A percentile compares a stretch with the other conserved stretches of the same genome.
Conservation (phyloP, 179 eudicot species). For the Spergularia azorica region DNA sequence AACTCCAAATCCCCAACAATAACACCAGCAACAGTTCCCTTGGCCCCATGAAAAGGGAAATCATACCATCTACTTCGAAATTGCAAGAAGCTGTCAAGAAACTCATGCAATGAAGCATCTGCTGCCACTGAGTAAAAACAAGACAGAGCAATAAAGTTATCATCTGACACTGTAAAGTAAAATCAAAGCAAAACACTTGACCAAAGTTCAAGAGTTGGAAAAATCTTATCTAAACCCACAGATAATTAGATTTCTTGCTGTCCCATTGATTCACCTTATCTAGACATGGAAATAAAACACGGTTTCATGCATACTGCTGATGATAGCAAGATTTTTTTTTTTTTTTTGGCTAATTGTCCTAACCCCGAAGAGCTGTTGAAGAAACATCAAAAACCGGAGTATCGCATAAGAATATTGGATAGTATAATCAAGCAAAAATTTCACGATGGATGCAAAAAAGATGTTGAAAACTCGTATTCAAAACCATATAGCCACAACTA, state of each 20-base stretch:
- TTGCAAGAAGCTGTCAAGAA: conserved; percentile 84
- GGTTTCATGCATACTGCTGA: not conserved
- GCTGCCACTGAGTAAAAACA: conserved; percentile 62
- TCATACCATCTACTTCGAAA: conserved; percentile 96
- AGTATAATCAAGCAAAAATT: no score
- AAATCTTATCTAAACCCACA: no score
- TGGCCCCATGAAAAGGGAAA: conserved; percentile 82
- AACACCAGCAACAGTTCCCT: conserved; percentile 89
- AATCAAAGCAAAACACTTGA: not conserved
- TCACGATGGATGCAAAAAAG: no score
- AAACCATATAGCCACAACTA: no score
- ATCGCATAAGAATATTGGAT: no score
- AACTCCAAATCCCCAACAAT: conserved; percentile 91
- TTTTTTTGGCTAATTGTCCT: not conserved
- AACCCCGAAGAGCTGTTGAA: not conserved
- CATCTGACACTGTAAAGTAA: not conserved
- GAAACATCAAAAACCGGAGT: no score
- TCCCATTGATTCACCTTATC: no score
- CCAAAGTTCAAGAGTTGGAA: no score
- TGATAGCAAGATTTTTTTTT: not conserved
- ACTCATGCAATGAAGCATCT: conserved; percentile 69
- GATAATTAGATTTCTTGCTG: no score
- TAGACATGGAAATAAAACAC: no score
- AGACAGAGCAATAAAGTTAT: conserved; percentile 4
- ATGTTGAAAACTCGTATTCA: no score